These are phyloP conservation scores for Chloromonas sp. DNA, from an alignment of 163 green algal genomes.

Conservation along the genomic window DNA sequence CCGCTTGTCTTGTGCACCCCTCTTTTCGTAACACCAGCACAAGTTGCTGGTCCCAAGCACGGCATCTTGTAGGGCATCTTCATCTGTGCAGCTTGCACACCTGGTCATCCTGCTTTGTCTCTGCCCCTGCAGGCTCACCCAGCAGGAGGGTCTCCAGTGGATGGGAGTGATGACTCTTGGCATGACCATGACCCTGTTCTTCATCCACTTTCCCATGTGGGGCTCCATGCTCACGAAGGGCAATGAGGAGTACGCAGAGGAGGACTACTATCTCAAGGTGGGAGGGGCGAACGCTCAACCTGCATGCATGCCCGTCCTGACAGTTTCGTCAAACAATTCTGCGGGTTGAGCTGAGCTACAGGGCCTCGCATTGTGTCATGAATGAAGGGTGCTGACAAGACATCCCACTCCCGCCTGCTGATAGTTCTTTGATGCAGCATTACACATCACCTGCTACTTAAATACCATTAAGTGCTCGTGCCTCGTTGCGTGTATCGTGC, in stretches of 20 bases:
- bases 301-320: neutral
- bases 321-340: neutral
- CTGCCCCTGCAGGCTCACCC: conserved; percentile 1
- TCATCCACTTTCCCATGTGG: conserved; percentile 83
- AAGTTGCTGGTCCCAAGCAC: no score
- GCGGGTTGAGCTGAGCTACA: neutral
- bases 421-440: neutral
- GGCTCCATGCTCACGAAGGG: conserved; percentile 58
- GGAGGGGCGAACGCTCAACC: neutral
- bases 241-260: conserved; percentile 58
- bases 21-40: neutral
- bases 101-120: neutral
- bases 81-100: no score
- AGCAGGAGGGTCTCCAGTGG: conserved; percentile 38
- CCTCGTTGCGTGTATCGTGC: no score
- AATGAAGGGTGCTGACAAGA: neutral
- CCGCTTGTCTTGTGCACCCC: no score
- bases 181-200: conserved; percentile 56
- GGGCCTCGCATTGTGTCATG: neutral
- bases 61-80: no score
- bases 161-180: conserved; percentile 63
- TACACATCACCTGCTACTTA: neutral
- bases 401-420: neutral
- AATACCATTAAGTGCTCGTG: neutral
- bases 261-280: conserved; percentile 68